Percentiles rank a stretch among this genome's conserved stretches.
Conservation (phyloP, 371 early-diverging fungal species). For the Parasitella parasitica region DNA sequence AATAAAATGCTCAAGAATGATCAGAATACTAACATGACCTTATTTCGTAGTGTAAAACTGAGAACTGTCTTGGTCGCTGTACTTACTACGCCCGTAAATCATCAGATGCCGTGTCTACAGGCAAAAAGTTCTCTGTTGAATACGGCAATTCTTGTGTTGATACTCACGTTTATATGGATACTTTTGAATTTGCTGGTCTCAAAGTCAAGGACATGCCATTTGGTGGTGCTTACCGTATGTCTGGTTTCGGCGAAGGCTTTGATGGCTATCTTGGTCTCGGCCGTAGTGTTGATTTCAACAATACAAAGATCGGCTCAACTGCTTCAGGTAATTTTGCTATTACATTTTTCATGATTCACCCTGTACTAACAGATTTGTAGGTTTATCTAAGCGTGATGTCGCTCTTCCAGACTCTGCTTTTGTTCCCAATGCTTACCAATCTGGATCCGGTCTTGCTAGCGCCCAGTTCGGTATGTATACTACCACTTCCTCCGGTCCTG, state of each 20-base stretch:
- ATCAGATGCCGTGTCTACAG: slow-evolving; percentile 24
- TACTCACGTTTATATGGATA: slow-evolving; percentile 40
- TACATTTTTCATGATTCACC: no score
- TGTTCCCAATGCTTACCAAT: slow-evolving; percentile 41
- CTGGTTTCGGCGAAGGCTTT: slow-evolving; percentile 44
- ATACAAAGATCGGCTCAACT: slow-evolving; percentile 20
- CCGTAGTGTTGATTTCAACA: slow-evolving; percentile 36
- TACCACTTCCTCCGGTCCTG: slow-evolving; percentile 14
- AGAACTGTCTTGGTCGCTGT: slow-evolving; percentile 47
- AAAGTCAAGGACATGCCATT: slow-evolving; percentile 40
- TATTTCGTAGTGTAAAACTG: slow-evolving; percentile 38
- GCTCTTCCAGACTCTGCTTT: slow-evolving; percentile 32
- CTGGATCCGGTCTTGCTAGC: slow-evolving; percentile 36
- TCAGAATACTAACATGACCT: not conserved
- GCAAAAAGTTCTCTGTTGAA: slow-evolving; percentile 39
- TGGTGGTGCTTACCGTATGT: slow-evolving; percentile 49
- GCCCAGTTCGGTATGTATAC: slow-evolving; percentile 44
- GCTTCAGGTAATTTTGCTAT: slow-evolving; percentile 10
- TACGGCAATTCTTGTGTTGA: slow-evolving; percentile 48
- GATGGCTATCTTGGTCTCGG: slow-evolving; percentile 52
- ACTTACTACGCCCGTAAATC: slow-evolving; percentile 43
- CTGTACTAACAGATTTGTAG: no score
- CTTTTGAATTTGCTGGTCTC: slow-evolving; percentile 38
- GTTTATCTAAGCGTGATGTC: slow-evolving; percentile 30
- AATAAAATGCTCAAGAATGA: not conserved